phyloP scores from a whole-genome alignment of 139 green algal genomes.

The Tetradesmus obliquus region DNA sequence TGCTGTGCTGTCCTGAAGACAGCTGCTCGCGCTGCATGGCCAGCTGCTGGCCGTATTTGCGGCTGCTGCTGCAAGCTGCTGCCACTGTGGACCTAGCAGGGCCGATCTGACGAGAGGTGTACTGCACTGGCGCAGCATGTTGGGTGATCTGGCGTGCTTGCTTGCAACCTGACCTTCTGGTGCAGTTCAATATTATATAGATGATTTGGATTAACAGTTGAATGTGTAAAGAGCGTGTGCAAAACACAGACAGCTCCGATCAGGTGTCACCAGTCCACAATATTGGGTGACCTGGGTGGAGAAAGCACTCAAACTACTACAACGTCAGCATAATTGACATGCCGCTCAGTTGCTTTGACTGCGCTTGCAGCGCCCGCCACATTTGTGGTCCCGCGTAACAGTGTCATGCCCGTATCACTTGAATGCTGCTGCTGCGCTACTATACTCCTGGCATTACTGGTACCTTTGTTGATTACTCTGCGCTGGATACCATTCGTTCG shows the following conservation, averaged over 20 bases:
- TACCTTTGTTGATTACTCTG: too few species aligned
- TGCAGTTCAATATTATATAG: neutral
- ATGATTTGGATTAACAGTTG: neutral
- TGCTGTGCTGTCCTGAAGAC: neutral
- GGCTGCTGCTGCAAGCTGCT: conserved; percentile 13
- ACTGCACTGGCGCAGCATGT: neutral
- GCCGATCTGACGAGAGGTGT: neutral
- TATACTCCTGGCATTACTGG: neutral
- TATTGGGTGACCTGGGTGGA: neutral
- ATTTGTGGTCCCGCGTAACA: neutral
- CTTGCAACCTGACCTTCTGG: neutral
- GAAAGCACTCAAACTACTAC: neutral
- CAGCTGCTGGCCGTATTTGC: neutral
- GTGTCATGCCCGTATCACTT: neutral
- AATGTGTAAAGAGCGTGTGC: neutral
- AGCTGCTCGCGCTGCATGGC: neutral
- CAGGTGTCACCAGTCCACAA: neutral
- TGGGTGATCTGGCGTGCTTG: neutral
- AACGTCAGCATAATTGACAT: neutral
- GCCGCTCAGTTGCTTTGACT: too few species aligned
- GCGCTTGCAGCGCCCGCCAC: neutral
- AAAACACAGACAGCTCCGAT: neutral
- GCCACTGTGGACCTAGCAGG: neutral
- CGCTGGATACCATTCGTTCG: too few species aligned
- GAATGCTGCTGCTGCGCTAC: neutral